A percentile compares a stretch with the other conserved stretches of the same genome.
phyloP scores from a whole-genome alignment of 2,329 filamentous ascomycete species.

The Epichloe bromicola region DNA sequence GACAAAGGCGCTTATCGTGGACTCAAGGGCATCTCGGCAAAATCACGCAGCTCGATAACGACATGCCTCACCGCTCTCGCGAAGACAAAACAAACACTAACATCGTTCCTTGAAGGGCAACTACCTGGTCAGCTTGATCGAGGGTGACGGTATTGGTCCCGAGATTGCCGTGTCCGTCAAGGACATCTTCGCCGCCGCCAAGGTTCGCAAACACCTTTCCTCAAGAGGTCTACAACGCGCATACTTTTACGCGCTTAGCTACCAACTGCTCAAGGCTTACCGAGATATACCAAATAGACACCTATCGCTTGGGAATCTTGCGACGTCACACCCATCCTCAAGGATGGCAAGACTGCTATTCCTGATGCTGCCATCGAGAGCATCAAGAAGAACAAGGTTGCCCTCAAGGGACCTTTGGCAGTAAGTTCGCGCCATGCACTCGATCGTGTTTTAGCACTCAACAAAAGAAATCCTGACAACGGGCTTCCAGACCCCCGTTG shows the following conservation, averaged over 20 bases:
- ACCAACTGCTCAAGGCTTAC: neutral
- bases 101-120: constrained; percentile 51
- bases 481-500: constrained; percentile 65
- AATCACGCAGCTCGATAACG: constrained; percentile 1
- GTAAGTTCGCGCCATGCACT: constrained; percentile 38
- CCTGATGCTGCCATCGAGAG: constrained; percentile 86
- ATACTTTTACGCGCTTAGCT: neutral
- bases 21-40: constrained; percentile 13
- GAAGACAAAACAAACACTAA: neutral
- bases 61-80: neutral
- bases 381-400: constrained; percentile 90
- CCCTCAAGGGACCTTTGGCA: constrained; percentile 93
- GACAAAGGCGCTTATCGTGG: neutral
- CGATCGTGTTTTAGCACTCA: neutral
- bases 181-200: constrained; percentile 93
- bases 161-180: constrained; percentile 97
- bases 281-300: constrained; percentile 37
- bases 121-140: constrained; percentile 91
- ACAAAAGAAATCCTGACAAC: neutral
- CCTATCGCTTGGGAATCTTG: constrained; percentile 96
- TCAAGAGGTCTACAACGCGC: neutral
- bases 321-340: constrained; percentile 86
- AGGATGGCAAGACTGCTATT: constrained; percentile 92
- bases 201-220: constrained; percentile 40
- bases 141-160: constrained; percentile 97